phyloP scores from a whole-genome alignment of 129 eudicot species.

The Centrapalus pauciflorus region DNA sequence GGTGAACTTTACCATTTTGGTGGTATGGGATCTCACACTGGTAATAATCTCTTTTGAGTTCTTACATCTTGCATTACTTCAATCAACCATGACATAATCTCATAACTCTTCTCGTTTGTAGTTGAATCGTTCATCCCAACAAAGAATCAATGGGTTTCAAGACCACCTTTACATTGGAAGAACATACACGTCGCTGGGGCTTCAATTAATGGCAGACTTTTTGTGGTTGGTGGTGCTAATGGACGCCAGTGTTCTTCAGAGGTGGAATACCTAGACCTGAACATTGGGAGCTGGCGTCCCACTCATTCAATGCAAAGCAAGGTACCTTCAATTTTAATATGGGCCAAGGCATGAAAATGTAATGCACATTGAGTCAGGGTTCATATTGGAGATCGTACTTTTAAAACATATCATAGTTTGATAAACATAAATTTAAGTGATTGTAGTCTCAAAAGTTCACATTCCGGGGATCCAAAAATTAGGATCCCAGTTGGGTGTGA shows the following conservation, averaged over 20 bases:
- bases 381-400: too few species aligned
- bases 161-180: slow-evolving; percentile 44
- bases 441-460: too few species aligned
- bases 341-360: too few species aligned
- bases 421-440: too few species aligned
- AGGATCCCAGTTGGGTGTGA: too few species aligned
- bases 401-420: too few species aligned
- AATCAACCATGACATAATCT: background rate
- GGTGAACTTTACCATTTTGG: slow-evolving; percentile 61
- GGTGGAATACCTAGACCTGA: slow-evolving; percentile 60
- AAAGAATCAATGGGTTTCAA: slow-evolving; percentile 43
- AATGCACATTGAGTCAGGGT: background rate
- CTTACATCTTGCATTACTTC: background rate
- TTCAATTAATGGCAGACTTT: slow-evolving; percentile 42
- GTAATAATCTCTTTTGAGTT: slow-evolving; percentile 29
- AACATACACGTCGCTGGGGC: slow-evolving; percentile 59
- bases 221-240: slow-evolving; percentile 64
- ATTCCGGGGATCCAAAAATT: too few species aligned
- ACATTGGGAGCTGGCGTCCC: slow-evolving; percentile 51
- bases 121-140: slow-evolving; percentile 61
- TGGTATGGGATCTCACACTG: slow-evolving; percentile 51
- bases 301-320: slow-evolving; percentile 52
- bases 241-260: slow-evolving; percentile 47
- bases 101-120: slow-evolving; percentile 11
- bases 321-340: slow-evolving; percentile 32